phyloP scores from a whole-genome alignment of 1,284 basidiomycete genomes.

The Microstroma glucosiphilum region DNA sequence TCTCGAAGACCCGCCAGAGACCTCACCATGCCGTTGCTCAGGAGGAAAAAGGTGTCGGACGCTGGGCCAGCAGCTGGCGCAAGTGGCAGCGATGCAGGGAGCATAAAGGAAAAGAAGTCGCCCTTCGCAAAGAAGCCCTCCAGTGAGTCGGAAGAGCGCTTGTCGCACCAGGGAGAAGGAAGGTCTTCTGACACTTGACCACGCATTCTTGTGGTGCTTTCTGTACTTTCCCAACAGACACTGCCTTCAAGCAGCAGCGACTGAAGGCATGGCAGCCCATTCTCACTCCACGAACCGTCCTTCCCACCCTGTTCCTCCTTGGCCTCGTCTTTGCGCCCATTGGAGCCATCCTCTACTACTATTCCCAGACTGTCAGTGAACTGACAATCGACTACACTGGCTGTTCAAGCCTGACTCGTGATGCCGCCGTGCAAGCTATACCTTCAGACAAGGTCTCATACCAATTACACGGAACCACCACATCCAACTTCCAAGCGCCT shows the following conservation, averaged over 20 bases:
- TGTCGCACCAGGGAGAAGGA: background rate
- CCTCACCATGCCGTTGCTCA: background rate
- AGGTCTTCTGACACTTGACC: background rate
- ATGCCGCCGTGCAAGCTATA: slow-evolving; percentile 53
- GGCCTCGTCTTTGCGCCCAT: slow-evolving; percentile 93
- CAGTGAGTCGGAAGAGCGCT: slow-evolving; percentile 18
- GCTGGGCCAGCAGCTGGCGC: slow-evolving; percentile 12
- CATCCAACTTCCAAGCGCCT: slow-evolving; percentile 42
- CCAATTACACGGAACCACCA: slow-evolving; percentile 51
- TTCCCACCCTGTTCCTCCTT: slow-evolving; percentile 91
- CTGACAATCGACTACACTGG: slow-evolving; percentile 84
- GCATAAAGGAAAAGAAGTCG: slow-evolving; percentile 32
- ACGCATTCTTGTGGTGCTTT: too few relatives aligned
- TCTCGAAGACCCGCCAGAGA: background rate
- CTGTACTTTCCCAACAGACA: too few relatives aligned
- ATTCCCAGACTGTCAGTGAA: slow-evolving; percentile 52
- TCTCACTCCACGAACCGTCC: slow-evolving; percentile 89
- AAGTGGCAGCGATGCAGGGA: slow-evolving; percentile 22
- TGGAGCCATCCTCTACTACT: slow-evolving; percentile 68
- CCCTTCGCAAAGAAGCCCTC: slow-evolving; percentile 42
- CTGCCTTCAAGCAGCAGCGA: slow-evolving; percentile 98
- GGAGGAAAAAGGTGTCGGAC: background rate
- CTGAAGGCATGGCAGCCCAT: slow-evolving; percentile 99
- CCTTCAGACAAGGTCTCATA: slow-evolving; percentile 67
- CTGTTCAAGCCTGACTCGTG: slow-evolving; percentile 54